Conservation (phyloP, 108 stramenopile species). For the Aurantiochytrium sp. region DNA sequence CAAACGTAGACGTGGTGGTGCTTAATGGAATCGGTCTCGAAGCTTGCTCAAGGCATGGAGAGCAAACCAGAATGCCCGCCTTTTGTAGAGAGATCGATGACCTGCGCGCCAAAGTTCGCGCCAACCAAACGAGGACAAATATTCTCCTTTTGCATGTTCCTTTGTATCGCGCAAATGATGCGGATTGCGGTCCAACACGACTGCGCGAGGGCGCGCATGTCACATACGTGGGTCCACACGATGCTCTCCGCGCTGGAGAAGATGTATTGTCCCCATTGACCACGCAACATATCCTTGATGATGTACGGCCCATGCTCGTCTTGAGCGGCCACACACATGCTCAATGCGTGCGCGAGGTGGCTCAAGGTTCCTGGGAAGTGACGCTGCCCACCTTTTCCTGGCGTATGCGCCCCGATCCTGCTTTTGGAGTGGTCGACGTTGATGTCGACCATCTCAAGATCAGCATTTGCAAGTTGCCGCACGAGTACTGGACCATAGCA, state of each 20-base stretch:
- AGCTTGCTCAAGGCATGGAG: neutral
- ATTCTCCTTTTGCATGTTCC: neutral
- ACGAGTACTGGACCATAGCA: neutral
- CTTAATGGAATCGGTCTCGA: neutral
- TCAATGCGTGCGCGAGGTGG: neutral
- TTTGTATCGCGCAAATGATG: neutral
- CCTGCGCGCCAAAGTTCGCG: too few relatives aligned
- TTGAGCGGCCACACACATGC: neutral
- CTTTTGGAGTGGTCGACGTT: neutral
- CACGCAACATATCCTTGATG: neutral
- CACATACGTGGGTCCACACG: neutral
- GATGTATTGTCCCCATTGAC: neutral
- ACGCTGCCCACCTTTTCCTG: neutral
- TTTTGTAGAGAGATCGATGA: neutral
- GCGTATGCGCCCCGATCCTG: neutral
- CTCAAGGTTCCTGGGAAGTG: neutral
- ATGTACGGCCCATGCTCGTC: neutral
- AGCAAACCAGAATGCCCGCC: neutral
- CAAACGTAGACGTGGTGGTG: neutral
- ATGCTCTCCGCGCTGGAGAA: neutral
- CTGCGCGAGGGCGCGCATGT: neutral
- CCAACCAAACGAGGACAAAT: neutral
- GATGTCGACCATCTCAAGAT: neutral
- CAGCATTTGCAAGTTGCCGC: neutral
- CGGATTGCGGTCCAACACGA: neutral